Percentiles rank a stretch among this genome's conserved stretches.
Evolutionary conservation across 1,139 yeast species (phyloP).

Genomic region (Pichia terricola): DNA sequence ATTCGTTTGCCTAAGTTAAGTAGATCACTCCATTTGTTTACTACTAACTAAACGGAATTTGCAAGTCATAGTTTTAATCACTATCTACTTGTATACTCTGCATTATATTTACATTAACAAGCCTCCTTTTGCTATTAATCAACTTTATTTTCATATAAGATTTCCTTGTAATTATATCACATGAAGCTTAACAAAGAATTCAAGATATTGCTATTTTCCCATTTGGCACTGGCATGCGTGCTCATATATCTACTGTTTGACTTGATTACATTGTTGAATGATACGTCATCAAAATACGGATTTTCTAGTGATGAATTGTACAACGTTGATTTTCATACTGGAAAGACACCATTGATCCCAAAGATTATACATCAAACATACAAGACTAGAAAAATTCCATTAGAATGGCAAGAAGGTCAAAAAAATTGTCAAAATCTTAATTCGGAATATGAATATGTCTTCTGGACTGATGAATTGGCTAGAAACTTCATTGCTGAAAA

Average conservation of each 20-base stretch:
- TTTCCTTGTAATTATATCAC: too few species aligned
- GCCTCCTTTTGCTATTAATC: too few species aligned
- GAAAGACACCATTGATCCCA: slow-evolving; percentile 55
- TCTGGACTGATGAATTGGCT: slow-evolving; percentile 88
- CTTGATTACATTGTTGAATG: slow-evolving; percentile 64
- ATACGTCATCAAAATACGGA: slow-evolving; percentile 59
- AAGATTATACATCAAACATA: slow-evolving; percentile 91
- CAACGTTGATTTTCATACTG: slow-evolving; percentile 21
- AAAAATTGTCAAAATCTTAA: slow-evolving; percentile 66
- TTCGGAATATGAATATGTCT: slow-evolving; percentile 77
- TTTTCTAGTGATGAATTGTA: slow-evolving; percentile 49
- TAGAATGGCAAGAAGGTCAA: slow-evolving; percentile 72
- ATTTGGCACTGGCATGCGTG: slow-evolving; percentile 43
- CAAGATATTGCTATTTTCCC: slow-evolving; percentile 49
- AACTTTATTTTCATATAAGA: too few species aligned
- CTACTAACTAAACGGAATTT: too few species aligned
- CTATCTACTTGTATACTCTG: too few species aligned
- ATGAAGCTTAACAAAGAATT: slow-evolving; percentile 51
- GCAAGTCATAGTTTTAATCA: too few species aligned
- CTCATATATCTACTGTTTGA: slow-evolving; percentile 61
- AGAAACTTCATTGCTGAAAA: slow-evolving; percentile 67
- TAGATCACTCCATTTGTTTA: too few species aligned
- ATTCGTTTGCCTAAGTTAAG: too few species aligned
- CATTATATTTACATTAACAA: too few species aligned
- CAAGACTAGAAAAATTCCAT: slow-evolving; percentile 70